Percentiles rank a stretch among this genome's conserved stretches.
These are phyloP conservation scores for Lepidium aucheri DNA, from an alignment of 345 rosid genomes.

Conservation along the genomic window DNA sequence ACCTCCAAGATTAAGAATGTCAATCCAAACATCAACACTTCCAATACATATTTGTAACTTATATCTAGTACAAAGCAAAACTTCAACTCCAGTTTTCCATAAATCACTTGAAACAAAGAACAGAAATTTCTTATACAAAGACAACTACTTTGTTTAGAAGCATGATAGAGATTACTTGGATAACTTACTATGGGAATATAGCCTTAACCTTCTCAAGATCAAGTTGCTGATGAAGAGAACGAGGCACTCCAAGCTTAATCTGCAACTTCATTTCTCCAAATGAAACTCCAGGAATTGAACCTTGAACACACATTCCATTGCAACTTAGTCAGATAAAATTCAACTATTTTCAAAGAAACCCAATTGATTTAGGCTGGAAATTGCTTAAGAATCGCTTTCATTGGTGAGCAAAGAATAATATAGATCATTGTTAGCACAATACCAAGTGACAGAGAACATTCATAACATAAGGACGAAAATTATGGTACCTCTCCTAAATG, in stretches of 20 bases:
- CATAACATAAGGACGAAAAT: neutral
- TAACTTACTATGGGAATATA: constrained; percentile 83
- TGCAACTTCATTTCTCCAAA: constrained; percentile 79
- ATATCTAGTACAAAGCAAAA: neutral
- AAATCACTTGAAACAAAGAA: neutral
- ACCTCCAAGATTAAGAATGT: neutral
- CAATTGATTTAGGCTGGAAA: neutral
- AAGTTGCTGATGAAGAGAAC: constrained; percentile 58
- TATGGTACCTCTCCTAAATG: constrained; percentile 64
- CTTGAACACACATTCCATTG: constrained; percentile 31
- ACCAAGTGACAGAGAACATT: neutral
- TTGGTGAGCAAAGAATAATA: neutral
- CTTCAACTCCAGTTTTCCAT: neutral
- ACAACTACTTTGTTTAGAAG: neutral
- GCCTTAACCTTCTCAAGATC: constrained; percentile 65
- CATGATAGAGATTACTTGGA: neutral
- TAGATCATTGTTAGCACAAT: neutral
- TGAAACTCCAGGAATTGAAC: constrained; percentile 83
- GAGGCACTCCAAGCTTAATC: constrained; percentile 89
- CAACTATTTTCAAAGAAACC: neutral
- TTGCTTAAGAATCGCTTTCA: neutral
- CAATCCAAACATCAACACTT: neutral
- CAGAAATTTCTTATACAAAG: neutral
- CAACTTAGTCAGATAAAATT: neutral
- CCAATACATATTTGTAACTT: neutral